Conservation (phyloP, 108 stramenopile species). For the Pseudonitzschia pungens region DNA sequence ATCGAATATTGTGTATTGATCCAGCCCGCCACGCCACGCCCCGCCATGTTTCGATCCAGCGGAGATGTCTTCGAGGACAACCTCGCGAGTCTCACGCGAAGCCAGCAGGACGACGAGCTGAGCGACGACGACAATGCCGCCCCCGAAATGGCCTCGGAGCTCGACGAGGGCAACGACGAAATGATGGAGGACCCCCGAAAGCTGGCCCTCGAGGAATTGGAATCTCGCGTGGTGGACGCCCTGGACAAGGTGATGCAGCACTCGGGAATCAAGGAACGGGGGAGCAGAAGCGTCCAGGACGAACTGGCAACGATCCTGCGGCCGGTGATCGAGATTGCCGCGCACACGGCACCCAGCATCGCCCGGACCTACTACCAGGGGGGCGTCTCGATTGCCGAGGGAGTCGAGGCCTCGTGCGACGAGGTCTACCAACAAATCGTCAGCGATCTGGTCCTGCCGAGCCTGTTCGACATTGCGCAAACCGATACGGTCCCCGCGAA, state of each 20-base stretch:
- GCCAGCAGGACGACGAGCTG: slow-evolving; percentile 39
- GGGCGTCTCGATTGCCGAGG: slow-evolving; percentile 33
- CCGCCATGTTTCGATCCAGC: slow-evolving; percentile 31
- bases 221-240: slow-evolving; percentile 66
- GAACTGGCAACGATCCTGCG: slow-evolving; percentile 67
- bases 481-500: slow-evolving; percentile 72
- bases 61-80: slow-evolving; percentile 25
- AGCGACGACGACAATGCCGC: slow-evolving; percentile 77
- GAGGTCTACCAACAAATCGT: slow-evolving; percentile 72
- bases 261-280: slow-evolving; percentile 44
- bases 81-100: slow-evolving; percentile 14
- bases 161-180: slow-evolving; percentile 44
- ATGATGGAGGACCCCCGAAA: slow-evolving; percentile 68
- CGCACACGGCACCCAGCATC: slow-evolving; percentile 75
- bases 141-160: slow-evolving; percentile 46
- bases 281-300: slow-evolving; percentile 52
- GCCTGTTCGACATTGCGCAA: slow-evolving; percentile 77
- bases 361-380: slow-evolving; percentile 70
- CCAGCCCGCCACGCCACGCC: too few relatives aligned
- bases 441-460: slow-evolving; percentile 71
- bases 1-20: too few relatives aligned
- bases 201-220: slow-evolving; percentile 76
- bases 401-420: slow-evolving; percentile 67
- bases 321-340: slow-evolving; percentile 77
- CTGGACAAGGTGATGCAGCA: slow-evolving; percentile 78